These are phyloP conservation scores for Lecanicillium sp. DNA, from an alignment of 2,329 filamentous ascomycete species.

Conservation along the genomic window DNA sequence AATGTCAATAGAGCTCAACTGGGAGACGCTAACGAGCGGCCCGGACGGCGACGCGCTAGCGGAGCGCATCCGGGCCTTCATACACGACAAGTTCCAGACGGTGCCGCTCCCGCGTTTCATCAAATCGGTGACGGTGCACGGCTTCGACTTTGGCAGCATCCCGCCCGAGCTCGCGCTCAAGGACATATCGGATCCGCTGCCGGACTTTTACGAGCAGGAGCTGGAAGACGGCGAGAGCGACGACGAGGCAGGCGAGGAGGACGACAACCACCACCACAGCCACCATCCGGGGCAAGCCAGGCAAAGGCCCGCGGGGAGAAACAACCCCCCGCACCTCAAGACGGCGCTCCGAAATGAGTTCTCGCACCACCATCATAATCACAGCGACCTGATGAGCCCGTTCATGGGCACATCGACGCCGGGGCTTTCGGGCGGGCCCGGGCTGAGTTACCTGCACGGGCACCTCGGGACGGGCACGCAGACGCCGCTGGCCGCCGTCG, in stretches of 20 bases:
- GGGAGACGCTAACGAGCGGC: slow-evolving; percentile 85
- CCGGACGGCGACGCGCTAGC: slow-evolving; percentile 81
- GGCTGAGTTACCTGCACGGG: slow-evolving; percentile 76
- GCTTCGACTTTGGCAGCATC: slow-evolving; percentile 84
- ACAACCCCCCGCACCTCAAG: slow-evolving; percentile 23
- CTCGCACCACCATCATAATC: slow-evolving; percentile 21
- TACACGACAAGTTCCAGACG: slow-evolving; percentile 92
- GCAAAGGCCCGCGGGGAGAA: slow-evolving; percentile 17
- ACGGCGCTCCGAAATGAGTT: slow-evolving; percentile 29
- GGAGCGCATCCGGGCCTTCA: slow-evolving; percentile 81
- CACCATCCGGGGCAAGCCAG: neutral
- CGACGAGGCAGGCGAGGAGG: slow-evolving; percentile 17
- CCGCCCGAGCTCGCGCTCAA: slow-evolving; percentile 86
- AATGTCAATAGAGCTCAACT: slow-evolving; percentile 98
- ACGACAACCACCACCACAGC: neutral
- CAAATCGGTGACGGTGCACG: slow-evolving; percentile 88
- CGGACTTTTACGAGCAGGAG: slow-evolving; percentile 91
- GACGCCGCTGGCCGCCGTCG: slow-evolving; percentile 73
- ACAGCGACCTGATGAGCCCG: slow-evolving; percentile 49
- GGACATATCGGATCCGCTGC: slow-evolving; percentile 90
- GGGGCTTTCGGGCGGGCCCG: slow-evolving; percentile 65
- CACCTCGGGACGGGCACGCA: slow-evolving; percentile 71
- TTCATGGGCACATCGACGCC: slow-evolving; percentile 56
- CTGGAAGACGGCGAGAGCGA: slow-evolving; percentile 47
- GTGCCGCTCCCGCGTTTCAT: slow-evolving; percentile 91